Conservation (phyloP, 2,329 filamentous ascomycete species). For the Diplodia seriata region DNA sequence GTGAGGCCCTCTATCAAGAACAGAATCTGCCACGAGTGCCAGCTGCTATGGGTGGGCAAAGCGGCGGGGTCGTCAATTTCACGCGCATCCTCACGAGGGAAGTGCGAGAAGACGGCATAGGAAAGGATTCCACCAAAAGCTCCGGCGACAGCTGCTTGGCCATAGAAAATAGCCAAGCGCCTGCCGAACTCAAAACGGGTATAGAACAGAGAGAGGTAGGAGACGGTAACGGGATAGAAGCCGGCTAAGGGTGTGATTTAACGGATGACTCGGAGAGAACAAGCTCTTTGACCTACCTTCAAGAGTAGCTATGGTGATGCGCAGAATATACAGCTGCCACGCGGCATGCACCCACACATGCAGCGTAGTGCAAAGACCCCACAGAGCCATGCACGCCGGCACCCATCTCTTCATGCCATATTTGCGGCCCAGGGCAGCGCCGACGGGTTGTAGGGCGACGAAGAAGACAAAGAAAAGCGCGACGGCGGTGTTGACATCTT, state of each 20-base stretch:
- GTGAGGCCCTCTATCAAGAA: slow-evolving; percentile 58
- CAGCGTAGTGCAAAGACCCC: slow-evolving; percentile 58
- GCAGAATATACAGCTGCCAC: slow-evolving; percentile 56
- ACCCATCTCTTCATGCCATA: slow-evolving; percentile 64
- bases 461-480: slow-evolving; percentile 66
- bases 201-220: slow-evolving; percentile 66
- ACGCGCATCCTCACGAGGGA: slow-evolving; percentile 37
- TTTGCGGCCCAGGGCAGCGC: slow-evolving; percentile 63
- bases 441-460: slow-evolving; percentile 63
- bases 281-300: slow-evolving; percentile 47
- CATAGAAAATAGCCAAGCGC: slow-evolving; percentile 63
- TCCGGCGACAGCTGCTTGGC: slow-evolving; percentile 63
- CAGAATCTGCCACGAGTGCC: slow-evolving; percentile 59
- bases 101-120: slow-evolving; percentile 57
- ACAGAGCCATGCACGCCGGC: slow-evolving; percentile 63
- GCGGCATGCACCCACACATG: slow-evolving; percentile 55
- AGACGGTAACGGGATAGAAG: slow-evolving; percentile 65
- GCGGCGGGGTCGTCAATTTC: neutral
- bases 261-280: slow-evolving; percentile 9
- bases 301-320: slow-evolving; percentile 56
- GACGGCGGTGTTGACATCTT: slow-evolving; percentile 63
- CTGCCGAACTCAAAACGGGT: slow-evolving; percentile 64
- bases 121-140: slow-evolving; percentile 63
- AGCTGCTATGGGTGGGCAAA: slow-evolving; percentile 37
- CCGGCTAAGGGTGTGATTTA: slow-evolving; percentile 50